Evolutionary conservation across 2,329 filamentous ascomycete species (phyloP).

Genomic region (Colletotrichum tofieldiae): DNA sequence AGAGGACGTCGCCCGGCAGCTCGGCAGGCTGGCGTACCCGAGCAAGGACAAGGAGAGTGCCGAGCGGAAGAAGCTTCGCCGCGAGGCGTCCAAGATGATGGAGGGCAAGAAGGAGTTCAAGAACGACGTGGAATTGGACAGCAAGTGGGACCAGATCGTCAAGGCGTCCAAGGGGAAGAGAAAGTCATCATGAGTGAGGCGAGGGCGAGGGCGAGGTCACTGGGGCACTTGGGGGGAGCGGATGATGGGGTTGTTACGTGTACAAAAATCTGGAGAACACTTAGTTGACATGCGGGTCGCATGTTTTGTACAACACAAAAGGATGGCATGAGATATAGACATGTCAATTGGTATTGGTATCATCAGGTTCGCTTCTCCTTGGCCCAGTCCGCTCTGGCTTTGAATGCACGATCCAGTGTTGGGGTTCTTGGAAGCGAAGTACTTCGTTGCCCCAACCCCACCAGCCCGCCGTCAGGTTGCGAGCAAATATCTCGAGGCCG

Average conservation of each 20-base stretch:
- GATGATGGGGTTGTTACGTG: slow-evolving; percentile 8
- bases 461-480: slow-evolving; percentile 82
- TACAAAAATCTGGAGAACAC: slow-evolving; percentile 30
- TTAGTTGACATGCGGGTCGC: slow-evolving; percentile 34
- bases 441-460: slow-evolving; percentile 85
- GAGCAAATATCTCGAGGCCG: slow-evolving; percentile 83
- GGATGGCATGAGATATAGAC: slow-evolving; percentile 43
- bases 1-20: slow-evolving; percentile 51
- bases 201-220: background rate
- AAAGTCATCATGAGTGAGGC: slow-evolving; percentile 42
- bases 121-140: slow-evolving; percentile 46
- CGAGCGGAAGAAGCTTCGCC: slow-evolving; percentile 57
- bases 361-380: slow-evolving; percentile 5
- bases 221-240: background rate
- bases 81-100: slow-evolving; percentile 74
- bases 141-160: slow-evolving; percentile 49
- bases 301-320: slow-evolving; percentile 45
- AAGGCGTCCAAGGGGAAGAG: slow-evolving; percentile 47
- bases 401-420: slow-evolving; percentile 60
- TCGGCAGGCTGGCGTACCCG: slow-evolving; percentile 52
- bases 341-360: slow-evolving; percentile 40
- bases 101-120: slow-evolving; percentile 69
- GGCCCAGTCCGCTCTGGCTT: background rate
- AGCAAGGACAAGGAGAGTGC: slow-evolving; percentile 60
- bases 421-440: slow-evolving; percentile 76